Base-by-base conservation (phyloP, 2,329 filamentous ascomycete genomes). In the Ampelomyces quisqualis region DNA sequence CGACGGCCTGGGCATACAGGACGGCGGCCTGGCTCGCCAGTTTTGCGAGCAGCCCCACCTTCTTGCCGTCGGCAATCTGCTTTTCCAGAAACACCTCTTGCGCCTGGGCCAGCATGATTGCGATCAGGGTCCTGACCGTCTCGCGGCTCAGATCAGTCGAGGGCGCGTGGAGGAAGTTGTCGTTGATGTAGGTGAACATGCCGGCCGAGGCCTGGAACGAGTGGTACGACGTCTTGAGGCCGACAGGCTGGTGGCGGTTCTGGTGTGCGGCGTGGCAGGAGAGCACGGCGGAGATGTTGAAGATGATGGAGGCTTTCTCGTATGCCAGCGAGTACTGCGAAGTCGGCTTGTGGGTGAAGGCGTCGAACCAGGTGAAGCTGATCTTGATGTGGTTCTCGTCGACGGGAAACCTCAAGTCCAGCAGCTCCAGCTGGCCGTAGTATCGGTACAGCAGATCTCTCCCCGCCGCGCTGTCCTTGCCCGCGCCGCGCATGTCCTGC, bases 181-280 rank as follows among this genome's bases (percentile, higher is more conserved):
- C 93, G 70, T 98, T 98, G 74, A 98, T 98, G 63, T 98, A 98
- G 38, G 91, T 97, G 70, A 97, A 98, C 93, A 98, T 98, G 73
- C 93, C 93, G 7, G 93, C 93, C 6, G 91, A 90, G 27, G 93
- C 93, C 70, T 98, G 93, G 73, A 97, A 97, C 14, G 90, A 96
- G 70, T 98, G 91, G 67, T 97, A 98, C 13, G 93, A 89, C 10
- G 90, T 91, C 73, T 98, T 98, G 65, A 97, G 80, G 22, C 91
- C 91, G 5, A 86, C 80, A 63, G 98, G 93, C 65, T 97, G 90
- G 51, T 87, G 86, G 34, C 93, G 84, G 56, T 93, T 90, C 71
- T 98, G 94, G 63, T 88, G 80, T 29, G 91, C 90, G 47, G 91
- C 93, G 77, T 98, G 89, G 63, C 91, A 96, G 38, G 91, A 97